Percentiles rank a stretch among this genome's conserved stretches.
Conservation (phyloP, 306 rosid species). For the Quercus ilex region DNA sequence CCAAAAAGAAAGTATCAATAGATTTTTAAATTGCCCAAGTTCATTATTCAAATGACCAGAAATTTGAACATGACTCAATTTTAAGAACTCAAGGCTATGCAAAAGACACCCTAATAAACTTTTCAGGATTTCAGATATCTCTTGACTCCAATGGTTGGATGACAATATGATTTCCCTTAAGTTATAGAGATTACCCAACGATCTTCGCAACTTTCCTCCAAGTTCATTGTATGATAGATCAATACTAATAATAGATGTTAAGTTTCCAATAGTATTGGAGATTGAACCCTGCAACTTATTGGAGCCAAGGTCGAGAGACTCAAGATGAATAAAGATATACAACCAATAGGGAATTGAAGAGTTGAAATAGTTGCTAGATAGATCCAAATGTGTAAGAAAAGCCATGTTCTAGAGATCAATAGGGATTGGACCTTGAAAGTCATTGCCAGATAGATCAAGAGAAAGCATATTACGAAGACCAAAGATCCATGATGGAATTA, state of each 20-base stretch:
- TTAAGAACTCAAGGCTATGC: background rate
- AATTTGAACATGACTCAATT: background rate
- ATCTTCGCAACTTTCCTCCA: too few species aligned
- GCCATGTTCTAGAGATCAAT: slow-evolving; percentile 9
- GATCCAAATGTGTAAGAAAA: background rate
- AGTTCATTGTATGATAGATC: slow-evolving; percentile 8
- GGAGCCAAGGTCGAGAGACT: background rate
- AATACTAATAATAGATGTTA: background rate
- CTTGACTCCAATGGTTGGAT: too few species aligned
- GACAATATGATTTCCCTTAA: too few species aligned
- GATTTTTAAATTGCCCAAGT: background rate
- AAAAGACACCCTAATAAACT: background rate
- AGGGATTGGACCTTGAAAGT: slow-evolving; percentile 15
- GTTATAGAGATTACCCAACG: too few species aligned
- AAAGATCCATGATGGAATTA: too few species aligned
- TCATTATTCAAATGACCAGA: background rate
- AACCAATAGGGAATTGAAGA: slow-evolving; percentile 18
- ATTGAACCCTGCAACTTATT: slow-evolving; percentile 4
- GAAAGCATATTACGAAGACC: too few species aligned
- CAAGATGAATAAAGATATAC: background rate
- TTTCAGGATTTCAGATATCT: background rate
- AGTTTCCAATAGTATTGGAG: background rate
- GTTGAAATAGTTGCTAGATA: background rate
- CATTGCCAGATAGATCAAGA: slow-evolving; percentile 9
- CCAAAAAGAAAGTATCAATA: too few species aligned